Evolutionary conservation across 148 eudicot genomes (phyloP).

Genomic region (Hydrangea macrophylla): DNA sequence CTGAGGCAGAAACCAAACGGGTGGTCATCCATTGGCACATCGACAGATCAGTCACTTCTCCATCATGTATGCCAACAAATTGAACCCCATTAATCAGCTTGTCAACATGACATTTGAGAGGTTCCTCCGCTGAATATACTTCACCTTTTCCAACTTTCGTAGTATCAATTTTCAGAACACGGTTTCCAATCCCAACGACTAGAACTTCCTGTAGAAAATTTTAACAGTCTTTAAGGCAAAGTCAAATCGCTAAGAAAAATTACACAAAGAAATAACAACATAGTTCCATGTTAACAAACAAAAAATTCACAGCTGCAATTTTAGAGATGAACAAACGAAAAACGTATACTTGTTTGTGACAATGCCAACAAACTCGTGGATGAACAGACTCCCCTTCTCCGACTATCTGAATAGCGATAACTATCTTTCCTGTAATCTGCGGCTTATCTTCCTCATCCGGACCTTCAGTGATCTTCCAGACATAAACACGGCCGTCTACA

Average conservation of each 20-base stretch:
- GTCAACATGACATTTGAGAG: conserved; percentile 68
- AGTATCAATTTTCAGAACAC: conserved; percentile 71
- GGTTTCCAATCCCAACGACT: conserved; percentile 79
- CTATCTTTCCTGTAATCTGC: conserved; percentile 75
- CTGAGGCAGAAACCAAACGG: conserved; percentile 89
- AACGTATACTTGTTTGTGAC: conserved; percentile 87
- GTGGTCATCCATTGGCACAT: conserved; percentile 99
- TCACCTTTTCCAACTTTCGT: conserved; percentile 81
- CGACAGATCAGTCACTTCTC: conserved; percentile 91
- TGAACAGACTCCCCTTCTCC: conserved; percentile 81
- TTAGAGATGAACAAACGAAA: not conserved
- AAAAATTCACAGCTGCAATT: not conserved
- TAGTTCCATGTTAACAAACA: not conserved
- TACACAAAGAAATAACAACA: no score
- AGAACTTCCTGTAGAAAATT: conserved; percentile 68
- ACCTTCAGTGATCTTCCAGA: conserved; percentile 94
- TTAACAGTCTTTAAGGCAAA: not conserved
- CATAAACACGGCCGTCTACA: conserved; percentile 85
- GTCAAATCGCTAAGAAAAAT: no score
- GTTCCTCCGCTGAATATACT: conserved; percentile 70
- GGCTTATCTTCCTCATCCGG: conserved; percentile 85
- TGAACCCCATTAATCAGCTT: conserved; percentile 85
- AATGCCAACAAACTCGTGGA: conserved; percentile 99
- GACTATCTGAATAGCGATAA: conserved; percentile 70
- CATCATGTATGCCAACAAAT: conserved; percentile 91